Evolutionary conservation across 2,329 filamentous ascomycete species (phyloP), one percentile per base, ranked within the genome.

Genomic region (Xylaria sp.): DNA sequence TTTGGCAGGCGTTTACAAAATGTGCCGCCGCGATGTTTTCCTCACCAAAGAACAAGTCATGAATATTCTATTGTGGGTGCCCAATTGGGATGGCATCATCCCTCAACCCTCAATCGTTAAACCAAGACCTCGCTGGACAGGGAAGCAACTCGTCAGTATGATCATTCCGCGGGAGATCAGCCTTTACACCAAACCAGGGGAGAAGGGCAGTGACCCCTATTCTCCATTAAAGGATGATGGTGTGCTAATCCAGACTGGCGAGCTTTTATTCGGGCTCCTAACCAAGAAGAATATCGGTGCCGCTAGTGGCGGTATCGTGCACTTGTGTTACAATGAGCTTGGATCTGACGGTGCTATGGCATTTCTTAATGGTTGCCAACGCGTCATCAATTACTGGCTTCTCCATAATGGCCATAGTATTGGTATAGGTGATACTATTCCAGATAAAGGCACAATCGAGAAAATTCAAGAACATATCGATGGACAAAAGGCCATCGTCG

Each of bases 61-160:
- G 94, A 96, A 97, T 79, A 87, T 97, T 73, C 91, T 99, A 85
- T 86, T 99, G 71, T 99, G 95, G 95, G 94, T 99, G 60, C 96
- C 96, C 22, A 91, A 94, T 63, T 99, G 96, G 96, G 94, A 99
- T 80, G 96, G 96, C 51, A 87, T 96, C 56, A 93, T 99, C 73
- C 96, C 96, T 5, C 89, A 90, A 39, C 96, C 96, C 15, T 94
- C 95, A n/a, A 97, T 99, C 70, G 76, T 97, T 71, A 97, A 97
- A 81, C 96, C 96, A 10, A 86, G 90, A 61, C 94, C 96, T 47
- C 90, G 94, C 73, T 99, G 96, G 96, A 98, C 95, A 58, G 96
- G 96, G 74, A 99, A 99, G 82, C 96, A 99, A 81, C 90, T 99
- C 72, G 90, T 97, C 77, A 97, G 94, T 80, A 89, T 98, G 89